phyloP scores from a whole-genome alignment of 176 grass and related monocot genomes.

The Metroxylon sagu region DNA sequence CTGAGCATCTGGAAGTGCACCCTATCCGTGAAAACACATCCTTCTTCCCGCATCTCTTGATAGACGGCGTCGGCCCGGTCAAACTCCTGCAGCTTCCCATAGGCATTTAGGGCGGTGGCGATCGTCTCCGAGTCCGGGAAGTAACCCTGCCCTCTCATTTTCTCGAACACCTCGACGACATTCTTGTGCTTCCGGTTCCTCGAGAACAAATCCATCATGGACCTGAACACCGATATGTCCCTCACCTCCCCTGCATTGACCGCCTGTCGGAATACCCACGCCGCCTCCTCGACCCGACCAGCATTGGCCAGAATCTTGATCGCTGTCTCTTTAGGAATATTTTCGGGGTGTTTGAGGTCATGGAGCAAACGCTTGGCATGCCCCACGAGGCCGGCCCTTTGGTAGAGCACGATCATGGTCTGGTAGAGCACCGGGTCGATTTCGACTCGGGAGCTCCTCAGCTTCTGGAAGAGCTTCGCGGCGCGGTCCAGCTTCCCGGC shows the following conservation, averaged over 20 bases:
- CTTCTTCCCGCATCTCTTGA: constrained; percentile 54
- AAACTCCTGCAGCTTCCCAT: constrained; percentile 74
- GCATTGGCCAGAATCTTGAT: constrained; percentile 72
- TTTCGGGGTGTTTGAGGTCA: constrained; percentile 53
- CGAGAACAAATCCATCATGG: constrained; percentile 61
- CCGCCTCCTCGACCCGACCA: constrained; percentile 73
- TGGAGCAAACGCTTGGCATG: constrained; percentile 64
- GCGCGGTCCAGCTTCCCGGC: constrained; percentile 83
- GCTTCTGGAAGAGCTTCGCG: constrained; percentile 71
- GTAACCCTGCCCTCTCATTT: constrained; percentile 48
- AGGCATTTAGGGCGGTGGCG: constrained; percentile 69
- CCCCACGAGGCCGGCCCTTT: constrained; percentile 55
- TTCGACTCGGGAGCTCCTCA: constrained; percentile 61
- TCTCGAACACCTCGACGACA: constrained; percentile 71
- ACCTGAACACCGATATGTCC: constrained; percentile 50
- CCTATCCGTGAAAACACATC: constrained; percentile 69
- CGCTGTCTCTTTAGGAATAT: constrained; percentile 63
- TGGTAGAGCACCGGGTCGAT: constrained; percentile 92
- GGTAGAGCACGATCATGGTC: constrained; percentile 87
- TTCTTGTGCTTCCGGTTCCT: constrained; percentile 58
- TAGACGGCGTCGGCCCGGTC: constrained; percentile 48
- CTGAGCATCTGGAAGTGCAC: constrained; percentile 98
- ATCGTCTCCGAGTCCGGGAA: constrained; percentile 81
- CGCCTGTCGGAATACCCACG: constrained; percentile 74
- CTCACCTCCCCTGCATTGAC: constrained; percentile 37